Conservation (phyloP, 2,329 filamentous ascomycete genomes). For the Monosporascus sp. region DNA sequence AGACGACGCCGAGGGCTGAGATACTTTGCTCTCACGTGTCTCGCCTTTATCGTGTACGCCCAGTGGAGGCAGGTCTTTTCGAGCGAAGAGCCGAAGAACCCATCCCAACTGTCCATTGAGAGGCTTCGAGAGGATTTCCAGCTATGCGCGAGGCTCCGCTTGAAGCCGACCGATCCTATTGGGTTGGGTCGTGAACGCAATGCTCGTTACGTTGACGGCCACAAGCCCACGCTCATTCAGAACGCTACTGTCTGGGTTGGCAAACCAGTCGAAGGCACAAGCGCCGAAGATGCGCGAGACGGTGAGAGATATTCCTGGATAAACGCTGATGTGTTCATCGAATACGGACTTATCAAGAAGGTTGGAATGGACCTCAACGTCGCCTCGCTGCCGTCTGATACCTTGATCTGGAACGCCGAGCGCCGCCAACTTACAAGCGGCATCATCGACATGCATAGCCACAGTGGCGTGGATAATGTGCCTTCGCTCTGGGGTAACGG, state of each 20-base stretch:
- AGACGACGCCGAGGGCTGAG: constrained; percentile 41
- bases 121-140: constrained; percentile 50
- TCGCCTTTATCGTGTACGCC: constrained; percentile 47
- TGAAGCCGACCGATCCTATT: constrained; percentile 50
- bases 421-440: constrained; percentile 61
- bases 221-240: constrained; percentile 56
- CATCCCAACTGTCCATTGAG: constrained; percentile 40
- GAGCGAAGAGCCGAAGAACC: constrained; percentile 3
- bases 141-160: constrained; percentile 51
- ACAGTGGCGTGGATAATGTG: constrained; percentile 56
- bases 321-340: constrained; percentile 54
- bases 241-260: constrained; percentile 66
- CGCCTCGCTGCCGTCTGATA: constrained; percentile 39
- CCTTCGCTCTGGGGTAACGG: constrained; percentile 48
- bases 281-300: constrained; percentile 46
- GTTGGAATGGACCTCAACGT: constrained; percentile 34
- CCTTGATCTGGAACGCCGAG: constrained; percentile 50
- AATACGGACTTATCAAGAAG: constrained; percentile 55
- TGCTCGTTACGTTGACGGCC: constrained; percentile 54
- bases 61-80: constrained; percentile 40
- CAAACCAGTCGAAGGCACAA: constrained; percentile 50
- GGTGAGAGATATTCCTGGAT: constrained; percentile 60
- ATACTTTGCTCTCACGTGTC: constrained; percentile 39
- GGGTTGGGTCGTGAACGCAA: constrained; percentile 54
- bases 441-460: constrained; percentile 69